Percentiles rank a stretch among this genome's conserved stretches.
These are phyloP conservation scores for Cercospora berteroae DNA, from an alignment of 2,329 filamentous ascomycete genomes.

Conservation along the genomic window DNA sequence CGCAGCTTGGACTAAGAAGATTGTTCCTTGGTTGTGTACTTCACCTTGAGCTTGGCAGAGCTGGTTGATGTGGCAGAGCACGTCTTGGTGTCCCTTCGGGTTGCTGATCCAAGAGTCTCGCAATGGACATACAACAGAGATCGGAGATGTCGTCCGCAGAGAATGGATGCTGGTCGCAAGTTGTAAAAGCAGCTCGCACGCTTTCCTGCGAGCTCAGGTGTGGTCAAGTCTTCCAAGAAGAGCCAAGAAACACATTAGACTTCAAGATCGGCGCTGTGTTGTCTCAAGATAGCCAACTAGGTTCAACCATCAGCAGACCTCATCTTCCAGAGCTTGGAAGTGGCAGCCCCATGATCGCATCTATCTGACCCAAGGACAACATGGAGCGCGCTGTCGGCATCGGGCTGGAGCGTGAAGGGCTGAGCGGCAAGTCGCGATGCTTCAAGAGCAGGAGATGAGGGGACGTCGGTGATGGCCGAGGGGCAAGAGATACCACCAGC, in stretches of 20 bases:
- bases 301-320: not conserved
- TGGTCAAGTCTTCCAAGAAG: not conserved
- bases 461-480: slow-evolving; percentile 4
- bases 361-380: not conserved
- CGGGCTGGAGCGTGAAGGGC: not conserved
- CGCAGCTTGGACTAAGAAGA: not conserved
- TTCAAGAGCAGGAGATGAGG: not conserved
- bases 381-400: not conserved
- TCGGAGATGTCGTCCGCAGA: not conserved
- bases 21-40: not conserved
- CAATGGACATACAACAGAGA: not conserved
- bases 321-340: not conserved
- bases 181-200: not conserved
- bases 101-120: not conserved
- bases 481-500: not conserved
- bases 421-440: not conserved
- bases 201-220: not conserved
- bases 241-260: slow-evolving; percentile 3
- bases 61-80: not conserved
- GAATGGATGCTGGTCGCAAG: not conserved
- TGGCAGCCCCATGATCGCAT: not conserved
- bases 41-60: not conserved
- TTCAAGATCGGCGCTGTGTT: not conserved
- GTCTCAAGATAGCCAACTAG: not conserved
- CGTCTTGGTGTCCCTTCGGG: not conserved